These are phyloP conservation scores for Phyllachora maydis DNA, from an alignment of 2,329 filamentous ascomycete species.

Conservation along the genomic window DNA sequence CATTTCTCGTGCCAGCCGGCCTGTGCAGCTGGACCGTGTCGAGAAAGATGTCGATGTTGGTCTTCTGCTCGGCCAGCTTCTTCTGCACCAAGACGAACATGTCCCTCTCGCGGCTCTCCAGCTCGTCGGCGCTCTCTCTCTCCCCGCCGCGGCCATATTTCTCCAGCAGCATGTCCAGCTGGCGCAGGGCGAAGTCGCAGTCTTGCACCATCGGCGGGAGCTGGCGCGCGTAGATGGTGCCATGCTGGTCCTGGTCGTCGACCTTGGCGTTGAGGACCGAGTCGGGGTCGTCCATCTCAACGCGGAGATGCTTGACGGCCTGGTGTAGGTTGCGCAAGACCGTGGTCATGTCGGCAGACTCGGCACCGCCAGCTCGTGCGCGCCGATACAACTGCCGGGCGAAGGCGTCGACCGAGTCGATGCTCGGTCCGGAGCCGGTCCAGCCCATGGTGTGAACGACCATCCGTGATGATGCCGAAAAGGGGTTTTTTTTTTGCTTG, in stretches of 20 bases:
- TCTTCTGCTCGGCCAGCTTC: constrained; percentile 29
- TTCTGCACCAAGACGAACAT: constrained; percentile 19
- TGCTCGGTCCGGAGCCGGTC: constrained; percentile 16
- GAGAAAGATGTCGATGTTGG: constrained; percentile 31
- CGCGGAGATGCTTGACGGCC: constrained; percentile 33
- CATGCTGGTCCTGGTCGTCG: constrained; percentile 8
- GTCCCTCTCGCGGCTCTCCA: constrained; percentile 8
- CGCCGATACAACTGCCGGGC: constrained; percentile 33
- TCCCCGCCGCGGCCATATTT: constrained; percentile 16
- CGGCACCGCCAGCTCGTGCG: constrained; percentile 23
- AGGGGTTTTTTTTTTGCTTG: too few species aligned
- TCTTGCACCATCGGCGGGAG: constrained; percentile 31
- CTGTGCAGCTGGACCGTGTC: constrained; percentile 33
- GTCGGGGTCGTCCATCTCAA: constrained; percentile 33
- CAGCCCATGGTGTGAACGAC: constrained; percentile 5
- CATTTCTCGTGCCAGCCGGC: constrained; percentile 11
- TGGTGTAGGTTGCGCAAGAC: constrained; percentile 31
- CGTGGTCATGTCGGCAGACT: constrained; percentile 25
- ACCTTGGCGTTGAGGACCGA: constrained; percentile 25
- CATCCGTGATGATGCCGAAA: too few species aligned
- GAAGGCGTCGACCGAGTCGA: constrained; percentile 33
- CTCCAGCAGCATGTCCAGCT: constrained; percentile 30
- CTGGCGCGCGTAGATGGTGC: constrained; percentile 24
- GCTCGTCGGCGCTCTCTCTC: constrained; percentile 2
- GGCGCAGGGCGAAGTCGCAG: constrained; percentile 29